phyloP scores from a whole-genome alignment of 768 basidiomycete genomes.

The Gloeostereum incarnatum region DNA sequence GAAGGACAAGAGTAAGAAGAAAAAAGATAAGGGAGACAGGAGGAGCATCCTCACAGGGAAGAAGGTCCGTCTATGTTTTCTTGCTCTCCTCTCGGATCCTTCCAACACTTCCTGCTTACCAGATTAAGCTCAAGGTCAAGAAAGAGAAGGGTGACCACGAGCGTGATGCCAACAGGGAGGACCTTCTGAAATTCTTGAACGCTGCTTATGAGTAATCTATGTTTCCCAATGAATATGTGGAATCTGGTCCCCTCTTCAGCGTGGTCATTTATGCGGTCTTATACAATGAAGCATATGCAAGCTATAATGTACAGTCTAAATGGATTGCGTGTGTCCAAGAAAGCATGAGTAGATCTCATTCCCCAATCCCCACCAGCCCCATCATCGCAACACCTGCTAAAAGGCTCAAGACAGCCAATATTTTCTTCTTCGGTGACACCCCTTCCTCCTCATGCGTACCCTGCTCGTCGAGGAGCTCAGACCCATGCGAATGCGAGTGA shows the following conservation, averaged over 20 bases:
- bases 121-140: slow-evolving; percentile 60
- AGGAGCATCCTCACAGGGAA: slow-evolving; percentile 54
- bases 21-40: slow-evolving; percentile 33
- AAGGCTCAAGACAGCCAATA: slow-evolving; percentile 50
- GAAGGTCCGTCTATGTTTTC: slow-evolving; percentile 27
- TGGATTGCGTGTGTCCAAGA: too few relatives aligned
- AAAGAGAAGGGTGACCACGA: slow-evolving; percentile 48
- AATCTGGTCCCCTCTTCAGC: too few relatives aligned
- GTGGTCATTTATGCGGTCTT: too few relatives aligned
- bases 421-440: slow-evolving; percentile 26
- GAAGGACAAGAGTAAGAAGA: slow-evolving; percentile 20
- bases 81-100: background rate
- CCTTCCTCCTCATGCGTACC: slow-evolving; percentile 11
- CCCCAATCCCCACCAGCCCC: slow-evolving; percentile 47
- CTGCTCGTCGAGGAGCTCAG: slow-evolving; percentile 6
- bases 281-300: too few relatives aligned
- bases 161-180: slow-evolving; percentile 45
- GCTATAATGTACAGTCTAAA: too few relatives aligned
- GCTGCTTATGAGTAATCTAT: slow-evolving; percentile 31
- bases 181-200: slow-evolving; percentile 47
- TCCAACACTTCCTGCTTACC: slow-evolving; percentile 2
- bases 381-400: slow-evolving; percentile 54
- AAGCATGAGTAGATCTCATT: too few relatives aligned
- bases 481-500: slow-evolving; percentile 12
- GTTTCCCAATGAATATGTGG: too few relatives aligned